Base-by-base conservation (phyloP, 306 rosid genomes). In the Castanospermum australe region DNA sequence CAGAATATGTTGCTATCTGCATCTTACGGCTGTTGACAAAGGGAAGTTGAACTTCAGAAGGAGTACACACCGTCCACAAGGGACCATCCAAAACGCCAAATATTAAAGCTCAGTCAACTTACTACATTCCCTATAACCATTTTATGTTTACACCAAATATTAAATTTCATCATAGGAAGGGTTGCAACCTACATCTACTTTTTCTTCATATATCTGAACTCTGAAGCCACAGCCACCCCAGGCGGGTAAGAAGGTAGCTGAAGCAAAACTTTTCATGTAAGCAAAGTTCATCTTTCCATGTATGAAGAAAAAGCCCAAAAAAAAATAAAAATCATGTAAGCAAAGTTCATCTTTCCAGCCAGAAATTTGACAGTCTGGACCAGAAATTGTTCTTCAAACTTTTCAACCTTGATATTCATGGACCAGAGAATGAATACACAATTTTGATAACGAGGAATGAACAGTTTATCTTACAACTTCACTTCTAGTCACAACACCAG, bases 401-500 rank as follows among this genome's bases (percentile, higher is more conserved):
- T 63, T 76, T 76, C 60, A 82, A 77, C 72, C 66, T 44, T 57
- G 67, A 78, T 59, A 59, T 67, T 36, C 66, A 72, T 18, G 41
- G 52, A 75, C 69, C 82, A 50, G 82, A 80, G 74, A 74, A 78
- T 54, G 78, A 77, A 67, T 67, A 52, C 75, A 39, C 54, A 69
- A 62, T 52, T 32, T 83, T 71, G 87, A 81, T 79, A 56, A 85
- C 88, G 81, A 20, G 67, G 81, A 86, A 82, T 59, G 21, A 70
- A 76, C 80, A 57, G 32, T 51, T 75, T 79, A 76, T 79, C 80
- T 81, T 87, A 84, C 90, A 88, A 79, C 38, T 59, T 80, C 79
- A 80, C 51, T 60, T 84, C 76, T 62, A 75, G 73, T 81, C 87
- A 80, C 32, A 71, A 55, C 73, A 67, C 79, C 68, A 66, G 78